Evolutionary conservation across 768 basidiomycete genomes (phyloP).

Genomic region (Rickenella mellea): DNA sequence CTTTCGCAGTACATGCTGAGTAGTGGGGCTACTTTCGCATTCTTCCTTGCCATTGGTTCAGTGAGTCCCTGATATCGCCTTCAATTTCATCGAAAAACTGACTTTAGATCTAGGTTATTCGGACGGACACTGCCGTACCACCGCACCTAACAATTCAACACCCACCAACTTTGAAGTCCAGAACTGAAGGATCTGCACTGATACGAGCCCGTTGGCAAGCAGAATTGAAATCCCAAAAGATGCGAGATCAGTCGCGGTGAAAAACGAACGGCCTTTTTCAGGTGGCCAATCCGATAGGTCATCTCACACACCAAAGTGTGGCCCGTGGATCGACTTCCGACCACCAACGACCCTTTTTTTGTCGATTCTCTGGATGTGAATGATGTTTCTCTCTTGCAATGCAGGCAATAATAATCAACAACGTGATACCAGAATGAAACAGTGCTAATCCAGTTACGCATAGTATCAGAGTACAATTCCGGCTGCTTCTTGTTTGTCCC

Average conservation of each 20-base stretch:
- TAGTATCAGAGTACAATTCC: no score
- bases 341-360: no score
- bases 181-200: slow-evolving; percentile 56
- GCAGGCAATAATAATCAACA: no score
- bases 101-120: slow-evolving; percentile 59
- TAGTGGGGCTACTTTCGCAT: slow-evolving; percentile 93
- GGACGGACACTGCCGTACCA: slow-evolving; percentile 59
- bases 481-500: no score
- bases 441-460: no score
- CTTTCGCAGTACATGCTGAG: slow-evolving; percentile 98
- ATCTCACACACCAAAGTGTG: no score
- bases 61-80: slow-evolving; percentile 31
- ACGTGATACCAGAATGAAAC: no score
- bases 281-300: no score
- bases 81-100: background rate
- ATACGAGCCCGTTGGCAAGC: slow-evolving; percentile 73
- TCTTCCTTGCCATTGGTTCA: slow-evolving; percentile 93
- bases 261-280: no score
- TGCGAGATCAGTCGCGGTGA: background rate
- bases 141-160: slow-evolving; percentile 58
- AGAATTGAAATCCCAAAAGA: slow-evolving; percentile 2
- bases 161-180: slow-evolving; percentile 49
- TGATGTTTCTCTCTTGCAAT: no score
- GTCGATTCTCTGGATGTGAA: no score
- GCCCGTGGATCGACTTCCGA: no score